Base-by-base conservation (phyloP, 2,329 filamentous ascomycete genomes). In the Aureobasidium sp. region DNA sequence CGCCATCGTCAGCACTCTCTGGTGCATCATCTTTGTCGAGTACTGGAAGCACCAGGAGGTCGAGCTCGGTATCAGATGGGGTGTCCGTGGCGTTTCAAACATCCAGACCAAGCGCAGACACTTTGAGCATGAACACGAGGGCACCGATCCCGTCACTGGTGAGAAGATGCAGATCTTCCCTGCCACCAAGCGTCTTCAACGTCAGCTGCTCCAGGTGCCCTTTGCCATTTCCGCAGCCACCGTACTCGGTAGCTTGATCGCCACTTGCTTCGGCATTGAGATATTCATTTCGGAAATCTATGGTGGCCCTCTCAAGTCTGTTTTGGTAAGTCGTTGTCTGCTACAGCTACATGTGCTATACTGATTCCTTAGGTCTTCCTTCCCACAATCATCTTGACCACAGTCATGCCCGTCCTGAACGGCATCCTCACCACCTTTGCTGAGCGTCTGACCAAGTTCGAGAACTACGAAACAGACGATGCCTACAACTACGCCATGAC, bases 241-340 rank as follows among this genome's bases (percentile, higher is more conserved):
- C 25, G 82, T 88, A 0, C 81, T 97, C 7, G 93, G 93, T 0
- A 84, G 85, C 19, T 78, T 97, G 66, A 96, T 97, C 65, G 85
- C 89, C 13, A 84, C 84, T 15, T 94, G 90, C 69, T 97, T 97
- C 72, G 89, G 86, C 8, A 89, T 96, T 63, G 94, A 99, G 71
- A 90, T 97, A 33, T 96, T 97, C 75, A 90, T 99, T 66, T 92
- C 89, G 0, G 91, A 99, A 73, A 85, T 97, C 17, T 97, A 99
- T 73, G 83, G 86, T 62, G 94, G 94, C 0, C 90, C 91, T 0
- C 84, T 95, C 64, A 95, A 97, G 75, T 82, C 83, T 21, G 86
- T 95, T 62, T 73, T 99, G 66, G 90, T 53, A 19, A 40, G 49
- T 38, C 92, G 73, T 72, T 84, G 74, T 13, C n/a, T 17, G 5